These are phyloP conservation scores for Pseudomonodictys pantanalensis DNA, from an alignment of 495 filamentous ascomycete genomes.

Conservation along the genomic window DNA sequence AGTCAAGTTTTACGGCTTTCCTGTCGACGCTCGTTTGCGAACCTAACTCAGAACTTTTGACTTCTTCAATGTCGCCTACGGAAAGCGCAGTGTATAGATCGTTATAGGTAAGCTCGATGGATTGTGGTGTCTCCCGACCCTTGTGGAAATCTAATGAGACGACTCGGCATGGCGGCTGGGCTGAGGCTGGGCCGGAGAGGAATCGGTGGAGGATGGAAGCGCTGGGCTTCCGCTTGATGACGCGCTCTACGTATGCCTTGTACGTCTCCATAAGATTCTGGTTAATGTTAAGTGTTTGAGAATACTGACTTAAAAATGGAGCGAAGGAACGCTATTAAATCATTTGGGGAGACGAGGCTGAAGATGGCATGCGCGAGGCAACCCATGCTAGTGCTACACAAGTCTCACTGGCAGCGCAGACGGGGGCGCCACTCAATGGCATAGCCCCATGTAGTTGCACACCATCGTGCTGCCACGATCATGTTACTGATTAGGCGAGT, in stretches of 20 bases:
- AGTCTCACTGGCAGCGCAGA: too few relatives aligned
- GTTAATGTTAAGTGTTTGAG: too few relatives aligned
- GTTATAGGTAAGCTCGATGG: background rate
- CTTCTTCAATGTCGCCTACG: background rate
- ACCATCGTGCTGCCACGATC: too few relatives aligned
- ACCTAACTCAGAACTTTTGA: background rate
- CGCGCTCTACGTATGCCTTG: background rate
- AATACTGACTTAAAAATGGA: too few relatives aligned
- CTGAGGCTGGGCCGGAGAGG: conserved; percentile 8
- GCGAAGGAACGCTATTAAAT: too few relatives aligned
- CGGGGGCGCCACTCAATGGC: too few relatives aligned
- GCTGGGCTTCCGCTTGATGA: conserved; percentile 2
- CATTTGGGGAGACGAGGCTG: too few relatives aligned
- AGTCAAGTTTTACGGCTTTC: background rate
- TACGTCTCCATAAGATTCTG: background rate
- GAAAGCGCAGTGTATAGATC: background rate
- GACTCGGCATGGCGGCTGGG: background rate
- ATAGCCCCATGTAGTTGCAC: too few relatives aligned
- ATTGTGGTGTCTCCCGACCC: background rate
- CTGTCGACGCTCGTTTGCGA: background rate
- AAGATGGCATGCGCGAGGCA: too few relatives aligned
- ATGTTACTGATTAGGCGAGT: too few relatives aligned
- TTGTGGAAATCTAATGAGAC: conserved; percentile 8
- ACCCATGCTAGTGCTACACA: too few relatives aligned
- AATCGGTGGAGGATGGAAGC: conserved; percentile 18